These are phyloP conservation scores for Aureobasidium uvarum DNA, from an alignment of 2,329 filamentous ascomycete species.

Conservation along the genomic window DNA sequence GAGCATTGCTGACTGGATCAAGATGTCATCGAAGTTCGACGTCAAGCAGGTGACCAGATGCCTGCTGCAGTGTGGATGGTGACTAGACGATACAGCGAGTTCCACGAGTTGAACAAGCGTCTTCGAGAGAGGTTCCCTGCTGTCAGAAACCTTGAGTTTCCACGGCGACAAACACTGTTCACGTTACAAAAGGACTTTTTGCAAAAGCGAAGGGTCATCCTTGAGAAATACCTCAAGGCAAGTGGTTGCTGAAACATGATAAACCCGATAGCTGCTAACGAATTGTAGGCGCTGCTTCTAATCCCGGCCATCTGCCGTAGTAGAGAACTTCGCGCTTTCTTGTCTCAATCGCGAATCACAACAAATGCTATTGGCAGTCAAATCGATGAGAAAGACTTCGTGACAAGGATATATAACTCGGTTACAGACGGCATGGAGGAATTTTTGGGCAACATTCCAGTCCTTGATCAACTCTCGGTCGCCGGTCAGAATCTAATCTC, in stretches of 20 bases:
- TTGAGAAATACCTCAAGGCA: slow-evolving; percentile 74
- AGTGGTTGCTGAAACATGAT: not conserved
- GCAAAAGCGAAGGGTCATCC: slow-evolving; percentile 76
- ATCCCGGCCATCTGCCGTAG: slow-evolving; percentile 93
- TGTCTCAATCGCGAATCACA: slow-evolving; percentile 80
- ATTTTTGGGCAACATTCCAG: slow-evolving; percentile 91
- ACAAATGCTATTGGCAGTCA: slow-evolving; percentile 61
- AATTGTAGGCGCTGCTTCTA: slow-evolving; percentile 58
- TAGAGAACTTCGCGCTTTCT: slow-evolving; percentile 84
- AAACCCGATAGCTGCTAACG: not conserved
- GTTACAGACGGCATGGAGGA: slow-evolving; percentile 98
- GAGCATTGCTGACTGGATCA: slow-evolving; percentile 30
- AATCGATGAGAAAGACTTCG: slow-evolving; percentile 72
- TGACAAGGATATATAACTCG: slow-evolving; percentile 91
- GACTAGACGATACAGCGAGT: slow-evolving; percentile 92
- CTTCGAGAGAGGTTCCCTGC: slow-evolving; percentile 81
- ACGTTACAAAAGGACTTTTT: slow-evolving; percentile 96
- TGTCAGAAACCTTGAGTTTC: slow-evolving; percentile 87
- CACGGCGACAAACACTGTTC: slow-evolving; percentile 86
- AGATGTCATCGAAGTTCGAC: slow-evolving; percentile 85
- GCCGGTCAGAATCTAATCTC: slow-evolving; percentile 89
- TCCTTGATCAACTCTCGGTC: slow-evolving; percentile 88
- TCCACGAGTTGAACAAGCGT: slow-evolving; percentile 90
- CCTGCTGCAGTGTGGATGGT: slow-evolving; percentile 93
- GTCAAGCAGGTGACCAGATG: slow-evolving; percentile 92